Evolutionary conservation across 768 basidiomycete species (phyloP), one percentile per base, ranked within the genome.

Genomic region (Gyrodon lividus): DNA sequence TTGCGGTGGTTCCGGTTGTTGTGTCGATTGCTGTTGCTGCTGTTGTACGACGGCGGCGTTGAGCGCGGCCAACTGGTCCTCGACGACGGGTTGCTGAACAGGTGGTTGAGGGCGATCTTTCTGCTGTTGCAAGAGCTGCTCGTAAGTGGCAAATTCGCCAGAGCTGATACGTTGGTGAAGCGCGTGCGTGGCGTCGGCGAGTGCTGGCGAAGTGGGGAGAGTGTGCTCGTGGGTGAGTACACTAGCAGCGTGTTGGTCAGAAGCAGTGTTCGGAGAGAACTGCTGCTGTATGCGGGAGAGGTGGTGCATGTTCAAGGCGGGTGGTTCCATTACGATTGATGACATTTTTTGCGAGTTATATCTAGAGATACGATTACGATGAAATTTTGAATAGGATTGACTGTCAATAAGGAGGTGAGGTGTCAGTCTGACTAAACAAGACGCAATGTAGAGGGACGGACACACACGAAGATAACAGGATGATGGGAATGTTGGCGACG

Each of bases 321-420:
- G 78, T 30, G 77, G 65, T 64, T 83, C 80, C 58, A 84, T 73
- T 56, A 81, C 75, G 64, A 83, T 77, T 64, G 80, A 76, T 43
- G 81, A 75, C 82, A 82, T 82, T 67, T 66, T 66, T 64, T 48
- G 54, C 51, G 46, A 51, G 47, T 51, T 58, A 31, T 54, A 66
- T 63, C 56, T 65, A 68, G 63, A 59, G 68, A 70, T 69, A 59
- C 48, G 66, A 70, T 68, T 67, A 67, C 58, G 61, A 35, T 39
- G 49, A 43, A 55, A 10, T 57, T 49, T 63, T 37, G 54, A 45
- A 59, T 66, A 68, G 10, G 42, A 23, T 34, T 44, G 55, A 23
- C 60, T 63, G 51, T 40, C 33, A 52, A 61, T 51, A 35, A 35
- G 34, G 46, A 45, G 41, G 39, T 34, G 6, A 41, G n/a, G 52